These are phyloP conservation scores for Suhomyces coccinellae DNA, from an alignment of 1,139 yeast genomes.

Conservation along the genomic window DNA sequence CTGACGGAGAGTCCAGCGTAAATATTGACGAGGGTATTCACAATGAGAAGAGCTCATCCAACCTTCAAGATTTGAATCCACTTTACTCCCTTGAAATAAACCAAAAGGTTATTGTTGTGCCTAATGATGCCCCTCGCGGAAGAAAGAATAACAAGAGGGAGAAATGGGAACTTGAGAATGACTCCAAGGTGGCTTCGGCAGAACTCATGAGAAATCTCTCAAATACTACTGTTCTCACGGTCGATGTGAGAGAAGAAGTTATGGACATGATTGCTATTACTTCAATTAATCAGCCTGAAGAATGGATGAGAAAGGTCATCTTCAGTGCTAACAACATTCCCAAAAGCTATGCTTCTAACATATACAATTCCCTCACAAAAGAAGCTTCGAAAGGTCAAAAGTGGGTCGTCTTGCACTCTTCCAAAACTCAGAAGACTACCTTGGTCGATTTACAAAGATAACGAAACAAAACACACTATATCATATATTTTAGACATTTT, in stretches of 20 bases:
- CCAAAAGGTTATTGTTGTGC: constrained; percentile 62
- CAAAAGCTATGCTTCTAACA: constrained; percentile 71
- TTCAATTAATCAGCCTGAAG: constrained; percentile 75
- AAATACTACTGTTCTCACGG: constrained; percentile 66
- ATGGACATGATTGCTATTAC: constrained; percentile 78
- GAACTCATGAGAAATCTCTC: constrained; percentile 55
- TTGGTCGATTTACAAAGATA: constrained; percentile 65
- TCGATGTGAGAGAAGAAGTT: constrained; percentile 82
- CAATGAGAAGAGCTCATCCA: constrained; percentile 6
- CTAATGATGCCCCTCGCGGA: constrained; percentile 72
- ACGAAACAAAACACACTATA: constrained; percentile 1
- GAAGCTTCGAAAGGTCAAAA: constrained; percentile 70
- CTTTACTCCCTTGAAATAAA: constrained; percentile 42
- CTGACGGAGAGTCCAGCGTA: neutral
- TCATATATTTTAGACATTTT: too few species aligned
- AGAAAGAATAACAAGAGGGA: constrained; percentile 75
- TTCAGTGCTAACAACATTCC: constrained; percentile 60
- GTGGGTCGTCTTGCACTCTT: constrained; percentile 73
- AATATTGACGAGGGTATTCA: constrained; percentile 22
- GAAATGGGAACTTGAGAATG: constrained; percentile 78
- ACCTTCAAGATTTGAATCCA: constrained; percentile 24
- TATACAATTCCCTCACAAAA: constrained; percentile 67
- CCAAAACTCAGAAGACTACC: constrained; percentile 69
- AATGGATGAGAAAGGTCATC: constrained; percentile 85
- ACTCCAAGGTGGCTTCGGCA: constrained; percentile 62